Evolutionary conservation across 768 basidiomycete species (phyloP).

Genomic region (Suillus subalutaceus): DNA sequence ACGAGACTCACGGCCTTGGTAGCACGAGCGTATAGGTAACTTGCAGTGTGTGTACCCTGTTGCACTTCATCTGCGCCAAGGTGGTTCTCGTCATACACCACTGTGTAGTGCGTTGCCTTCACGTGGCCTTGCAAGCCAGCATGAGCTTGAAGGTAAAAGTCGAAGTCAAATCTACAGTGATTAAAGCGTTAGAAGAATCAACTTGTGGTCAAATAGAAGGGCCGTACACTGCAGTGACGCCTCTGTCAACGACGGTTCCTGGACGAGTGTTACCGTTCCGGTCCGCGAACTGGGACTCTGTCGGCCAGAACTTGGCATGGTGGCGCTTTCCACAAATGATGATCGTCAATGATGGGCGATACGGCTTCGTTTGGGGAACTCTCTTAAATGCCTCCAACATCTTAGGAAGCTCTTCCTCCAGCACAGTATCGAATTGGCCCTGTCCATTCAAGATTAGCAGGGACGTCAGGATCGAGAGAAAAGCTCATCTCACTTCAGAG

Average conservation of each 20-base stretch:
- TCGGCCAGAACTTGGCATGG: conserved; percentile 61
- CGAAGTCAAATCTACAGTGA: conserved; percentile 57
- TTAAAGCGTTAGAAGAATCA: neutral
- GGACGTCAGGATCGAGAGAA: neutral
- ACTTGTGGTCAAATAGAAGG: conserved; percentile 21
- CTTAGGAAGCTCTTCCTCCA: conserved; percentile 61
- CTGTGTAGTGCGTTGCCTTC: conserved; percentile 76
- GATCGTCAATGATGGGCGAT: conserved; percentile 68
- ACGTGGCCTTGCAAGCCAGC: conserved; percentile 73
- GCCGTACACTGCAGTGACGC: conserved; percentile 68
- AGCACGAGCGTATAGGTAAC: conserved; percentile 80
- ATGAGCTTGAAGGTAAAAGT: conserved; percentile 75
- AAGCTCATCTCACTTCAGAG: conserved; percentile 57
- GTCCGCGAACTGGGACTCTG: conserved; percentile 50
- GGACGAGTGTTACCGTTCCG: conserved; percentile 77
- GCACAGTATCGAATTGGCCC: conserved; percentile 73
- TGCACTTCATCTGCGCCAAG: conserved; percentile 76
- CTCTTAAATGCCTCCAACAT: conserved; percentile 61
- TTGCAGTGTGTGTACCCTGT: conserved; percentile 65
- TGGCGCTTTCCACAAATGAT: conserved; percentile 81
- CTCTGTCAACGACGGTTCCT: conserved; percentile 81
- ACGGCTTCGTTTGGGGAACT: conserved; percentile 45
- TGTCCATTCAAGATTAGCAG: conserved; percentile 27
- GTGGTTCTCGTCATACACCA: conserved; percentile 76
- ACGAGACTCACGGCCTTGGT: conserved; percentile 84